Evolutionary conservation across 2,329 filamentous ascomycete genomes (phyloP).

Genomic region (Colletotrichum scovillei): DNA sequence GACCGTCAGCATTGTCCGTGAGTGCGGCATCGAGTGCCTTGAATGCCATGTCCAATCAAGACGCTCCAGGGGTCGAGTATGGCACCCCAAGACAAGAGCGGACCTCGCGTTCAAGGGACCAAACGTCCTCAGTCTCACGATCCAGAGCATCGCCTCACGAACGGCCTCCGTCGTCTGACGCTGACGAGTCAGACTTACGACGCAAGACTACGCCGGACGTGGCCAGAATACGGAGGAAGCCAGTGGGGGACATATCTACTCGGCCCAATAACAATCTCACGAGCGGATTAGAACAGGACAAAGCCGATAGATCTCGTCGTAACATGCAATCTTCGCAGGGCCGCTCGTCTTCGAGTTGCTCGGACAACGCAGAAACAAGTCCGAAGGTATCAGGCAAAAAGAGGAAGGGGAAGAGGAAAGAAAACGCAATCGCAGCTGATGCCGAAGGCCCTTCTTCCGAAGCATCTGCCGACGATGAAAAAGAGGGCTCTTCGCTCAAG

Average conservation of each 20-base stretch:
- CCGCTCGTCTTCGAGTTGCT: constrained; percentile 21
- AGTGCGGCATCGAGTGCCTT: constrained; percentile 68
- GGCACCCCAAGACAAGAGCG: constrained; percentile 21
- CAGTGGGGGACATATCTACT: background rate
- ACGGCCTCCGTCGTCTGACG: constrained; percentile 1
- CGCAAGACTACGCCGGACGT: constrained; percentile 23
- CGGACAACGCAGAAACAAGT: background rate
- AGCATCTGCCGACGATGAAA: constrained; percentile 49
- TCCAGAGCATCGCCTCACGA: background rate
- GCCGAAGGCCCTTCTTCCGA: constrained; percentile 61
- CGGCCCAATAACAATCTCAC: background rate
- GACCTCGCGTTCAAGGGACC: background rate
- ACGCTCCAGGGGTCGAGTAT: constrained; percentile 13
- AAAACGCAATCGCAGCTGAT: constrained; percentile 50
- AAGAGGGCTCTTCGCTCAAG: constrained; percentile 53
- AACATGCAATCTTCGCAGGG: background rate
- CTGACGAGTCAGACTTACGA: constrained; percentile 7
- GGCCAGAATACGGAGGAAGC: constrained; percentile 25
- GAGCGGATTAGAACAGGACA: constrained; percentile 26
- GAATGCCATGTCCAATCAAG: constrained; percentile 43
- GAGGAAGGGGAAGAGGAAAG: constrained; percentile 44
- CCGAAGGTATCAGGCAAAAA: background rate
- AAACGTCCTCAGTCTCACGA: background rate
- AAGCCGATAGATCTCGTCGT: background rate
- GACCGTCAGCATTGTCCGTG: constrained; percentile 61